Evolutionary conservation across 148 eudicot species (phyloP).

Genomic region (Fallopia convolvulus): DNA sequence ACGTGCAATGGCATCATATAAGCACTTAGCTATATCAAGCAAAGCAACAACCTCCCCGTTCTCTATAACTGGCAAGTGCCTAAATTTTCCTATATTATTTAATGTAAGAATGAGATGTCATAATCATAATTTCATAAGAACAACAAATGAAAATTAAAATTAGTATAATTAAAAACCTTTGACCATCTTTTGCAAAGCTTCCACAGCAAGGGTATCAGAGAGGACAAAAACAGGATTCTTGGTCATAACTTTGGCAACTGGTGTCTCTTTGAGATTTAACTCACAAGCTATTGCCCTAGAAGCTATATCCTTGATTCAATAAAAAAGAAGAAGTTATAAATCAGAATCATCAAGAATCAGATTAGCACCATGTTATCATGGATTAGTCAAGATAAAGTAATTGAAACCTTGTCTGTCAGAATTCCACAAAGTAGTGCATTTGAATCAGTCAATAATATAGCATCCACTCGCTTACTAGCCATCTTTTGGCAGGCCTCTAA

Average conservation of each 20-base stretch:
- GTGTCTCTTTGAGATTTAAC: conserved; percentile 74
- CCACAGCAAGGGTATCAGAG: conserved; percentile 88
- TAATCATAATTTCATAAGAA: not conserved
- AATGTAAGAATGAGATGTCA: not conserved
- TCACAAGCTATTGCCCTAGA: conserved; percentile 77
- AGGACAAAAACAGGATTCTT: conserved; percentile 88
- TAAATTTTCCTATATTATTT: conserved; percentile 82
- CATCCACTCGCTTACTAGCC: conserved; percentile 94
- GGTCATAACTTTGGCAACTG: conserved; percentile 92
- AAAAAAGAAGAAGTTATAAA: not conserved
- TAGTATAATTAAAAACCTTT: conserved; percentile 38
- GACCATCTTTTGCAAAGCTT: conserved; percentile 96
- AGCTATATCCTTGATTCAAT: conserved; percentile 68
- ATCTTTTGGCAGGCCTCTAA: conserved; percentile 86
- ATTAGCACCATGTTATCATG: not conserved
- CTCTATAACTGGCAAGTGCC: conserved; percentile 94
- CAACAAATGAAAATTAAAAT: not conserved
- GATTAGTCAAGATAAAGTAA: not conserved
- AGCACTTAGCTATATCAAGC: conserved; percentile 93
- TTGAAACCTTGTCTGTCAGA: conserved; percentile 79
- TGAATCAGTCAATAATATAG: conserved; percentile 85
- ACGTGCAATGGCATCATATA: conserved; percentile 95
- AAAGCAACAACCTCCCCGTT: conserved; percentile 93
- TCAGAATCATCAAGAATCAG: not conserved
- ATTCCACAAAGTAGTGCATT: conserved; percentile 94